phyloP scores from a whole-genome alignment of 1,139 yeast species.

The Saccharomyces pastorianus region DNA sequence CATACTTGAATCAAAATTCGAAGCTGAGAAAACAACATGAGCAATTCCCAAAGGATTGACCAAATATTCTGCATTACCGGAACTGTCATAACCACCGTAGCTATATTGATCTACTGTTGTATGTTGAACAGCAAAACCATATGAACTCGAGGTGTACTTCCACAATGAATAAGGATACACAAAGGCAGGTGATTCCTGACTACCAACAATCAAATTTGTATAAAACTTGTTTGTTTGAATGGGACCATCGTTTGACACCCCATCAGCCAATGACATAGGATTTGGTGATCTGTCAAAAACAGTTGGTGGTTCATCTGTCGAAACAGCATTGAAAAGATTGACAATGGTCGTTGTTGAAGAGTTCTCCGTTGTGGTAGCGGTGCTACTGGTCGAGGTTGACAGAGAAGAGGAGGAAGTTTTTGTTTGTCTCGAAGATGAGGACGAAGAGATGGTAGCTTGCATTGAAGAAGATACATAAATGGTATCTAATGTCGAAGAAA shows the following conservation, averaged over 20 bases:
- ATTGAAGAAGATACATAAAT: neutral
- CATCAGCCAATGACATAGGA: slow-evolving; percentile 41
- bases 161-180: slow-evolving; percentile 79
- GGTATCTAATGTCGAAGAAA: neutral
- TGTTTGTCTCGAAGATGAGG: neutral
- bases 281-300: slow-evolving; percentile 43
- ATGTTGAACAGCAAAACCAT: slow-evolving; percentile 63
- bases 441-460: neutral
- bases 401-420: neutral
- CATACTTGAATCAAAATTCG: slow-evolving; percentile 23
- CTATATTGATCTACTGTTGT: slow-evolving; percentile 49
- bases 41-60: slow-evolving; percentile 32
- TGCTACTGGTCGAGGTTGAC: neutral
- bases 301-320: slow-evolving; percentile 41
- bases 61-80: slow-evolving; percentile 18
- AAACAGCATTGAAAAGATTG: slow-evolving; percentile 43
- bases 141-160: slow-evolving; percentile 39
- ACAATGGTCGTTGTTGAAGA: slow-evolving; percentile 6
- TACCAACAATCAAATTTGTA: slow-evolving; percentile 63
- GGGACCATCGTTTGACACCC: slow-evolving; percentile 39
- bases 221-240: slow-evolving; percentile 79
- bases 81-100: slow-evolving; percentile 33
- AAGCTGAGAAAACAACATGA: slow-evolving; percentile 32
- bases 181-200: slow-evolving; percentile 59
- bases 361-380: neutral